Evolutionary conservation across 257 asterid genomes (phyloP).

Genomic region (Solanum habrochaites): DNA sequence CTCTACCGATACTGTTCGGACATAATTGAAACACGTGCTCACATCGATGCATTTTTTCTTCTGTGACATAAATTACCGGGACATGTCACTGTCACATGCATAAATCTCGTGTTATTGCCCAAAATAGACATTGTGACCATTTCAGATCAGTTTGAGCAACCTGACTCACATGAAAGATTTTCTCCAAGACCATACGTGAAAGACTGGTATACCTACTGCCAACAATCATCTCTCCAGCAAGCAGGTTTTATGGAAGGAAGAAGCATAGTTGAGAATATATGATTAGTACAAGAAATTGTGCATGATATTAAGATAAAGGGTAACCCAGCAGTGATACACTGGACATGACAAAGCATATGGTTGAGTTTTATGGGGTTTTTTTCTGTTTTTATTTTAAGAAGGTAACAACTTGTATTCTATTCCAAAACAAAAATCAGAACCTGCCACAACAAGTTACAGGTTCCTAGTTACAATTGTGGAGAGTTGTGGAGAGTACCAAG

Average conservation of each 20-base stretch:
- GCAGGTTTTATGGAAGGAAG: background rate
- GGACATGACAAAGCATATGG: background rate
- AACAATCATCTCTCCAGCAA: background rate
- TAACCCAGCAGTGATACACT: background rate
- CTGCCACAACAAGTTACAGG: too few species aligned
- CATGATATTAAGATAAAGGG: background rate
- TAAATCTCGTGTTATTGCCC: background rate
- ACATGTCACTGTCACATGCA: background rate
- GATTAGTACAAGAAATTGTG: background rate
- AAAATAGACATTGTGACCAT: background rate
- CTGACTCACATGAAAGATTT: background rate
- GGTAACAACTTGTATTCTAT: too few species aligned
- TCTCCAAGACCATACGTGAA: background rate
- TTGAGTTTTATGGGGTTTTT: background rate
- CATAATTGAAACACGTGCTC: background rate
- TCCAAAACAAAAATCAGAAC: too few species aligned
- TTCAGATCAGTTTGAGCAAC: background rate
- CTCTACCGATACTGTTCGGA: background rate
- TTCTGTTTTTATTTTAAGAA: too few species aligned
- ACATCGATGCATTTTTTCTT: background rate
- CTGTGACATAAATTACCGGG: background rate
- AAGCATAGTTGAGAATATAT: background rate
- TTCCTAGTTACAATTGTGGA: too few species aligned
- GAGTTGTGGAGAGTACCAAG: too few species aligned
- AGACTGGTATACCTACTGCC: background rate